Base-by-base conservation (phyloP, 345 rosid genomes). In the Streptanthus diversifolius region DNA sequence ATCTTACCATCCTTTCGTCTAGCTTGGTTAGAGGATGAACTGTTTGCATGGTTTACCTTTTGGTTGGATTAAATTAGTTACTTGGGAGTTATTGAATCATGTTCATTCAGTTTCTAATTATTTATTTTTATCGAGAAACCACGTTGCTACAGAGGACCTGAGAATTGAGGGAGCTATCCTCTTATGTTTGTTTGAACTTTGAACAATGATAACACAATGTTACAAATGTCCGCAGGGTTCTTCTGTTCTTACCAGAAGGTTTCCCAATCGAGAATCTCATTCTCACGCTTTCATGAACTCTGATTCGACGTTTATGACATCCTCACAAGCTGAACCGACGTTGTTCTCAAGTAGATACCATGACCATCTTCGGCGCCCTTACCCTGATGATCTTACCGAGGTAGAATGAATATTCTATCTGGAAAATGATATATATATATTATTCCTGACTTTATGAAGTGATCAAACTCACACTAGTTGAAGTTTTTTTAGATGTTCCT, bases 331-430 rank as follows among this genome's bases (percentile, higher is more conserved):
- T 15, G 85, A 79, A 57, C 70, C 77, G 12, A 86, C 88, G 4
- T 47, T 78, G 41, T 76, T 85, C 59, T 83, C 85, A 52, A 71
- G 79, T 61, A 81, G 93, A 66, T 83, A 77, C 65, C 82, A 79
- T 75, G 84, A 86, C 17, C 96, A 84, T 71, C 32, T 56, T 45
- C 86, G 84, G 41, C 87, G 81, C 79, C 85, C 96, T 71, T 86
- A 92, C 17, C 92, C 98, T 5, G 96, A 86, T 73, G 96, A 86
- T 66, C 79, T 87, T 58, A 89, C 90, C 68, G 90, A 90, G 97
- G 98, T 93, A 49, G 33, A 44, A 12, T 39, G 33, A 44, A 12
- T 39, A 24, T 52, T 51, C 19, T 48, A 35, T 59, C 37, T 59
- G 17, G 7, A 33, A 47, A 8, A 47, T 70, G 36, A 21, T 35